Evolutionary conservation across 208 protist species (phyloP).

Genomic region (Trichomonas tenax): DNA sequence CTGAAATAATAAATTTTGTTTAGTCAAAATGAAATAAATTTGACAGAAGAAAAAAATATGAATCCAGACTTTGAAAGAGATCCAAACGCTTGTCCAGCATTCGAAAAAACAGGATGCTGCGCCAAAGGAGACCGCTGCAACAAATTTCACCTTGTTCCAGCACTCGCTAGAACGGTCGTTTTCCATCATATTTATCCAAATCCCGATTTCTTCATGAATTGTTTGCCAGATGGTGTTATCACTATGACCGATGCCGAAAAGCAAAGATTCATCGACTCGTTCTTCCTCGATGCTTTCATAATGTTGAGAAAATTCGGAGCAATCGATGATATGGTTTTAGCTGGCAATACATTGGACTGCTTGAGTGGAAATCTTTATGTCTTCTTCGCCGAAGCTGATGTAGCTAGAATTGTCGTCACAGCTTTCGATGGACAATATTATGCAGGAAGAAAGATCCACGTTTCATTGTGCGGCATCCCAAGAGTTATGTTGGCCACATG

Average conservation of each 20-base stretch:
- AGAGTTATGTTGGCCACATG: neutral
- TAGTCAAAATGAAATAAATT: neutral
- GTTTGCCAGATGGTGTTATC: neutral
- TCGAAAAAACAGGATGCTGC: neutral
- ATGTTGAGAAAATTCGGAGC: neutral
- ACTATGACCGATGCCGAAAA: neutral
- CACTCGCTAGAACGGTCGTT: neutral
- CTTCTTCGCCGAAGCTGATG: neutral
- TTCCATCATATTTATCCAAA: slow-evolving; percentile 13
- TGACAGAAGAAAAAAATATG: neutral
- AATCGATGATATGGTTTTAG: neutral
- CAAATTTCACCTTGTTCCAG: neutral
- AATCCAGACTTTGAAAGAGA: neutral
- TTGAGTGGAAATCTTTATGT: neutral
- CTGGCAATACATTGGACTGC: neutral
- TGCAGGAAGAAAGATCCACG: neutral
- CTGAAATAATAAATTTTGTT: too few relatives aligned
- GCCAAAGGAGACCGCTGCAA: neutral
- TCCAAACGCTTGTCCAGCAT: neutral
- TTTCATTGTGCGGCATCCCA: neutral
- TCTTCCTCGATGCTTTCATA: neutral
- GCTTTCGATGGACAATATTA: slow-evolving; percentile 2
- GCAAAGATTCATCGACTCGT: neutral
- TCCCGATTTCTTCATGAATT: neutral
- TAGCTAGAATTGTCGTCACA: neutral